Percentiles rank a stretch among this genome's conserved stretches.
Evolutionary conservation across 805 yeast genomes (phyloP).

Genomic region (Schizosaccharomyces lindneri): DNA sequence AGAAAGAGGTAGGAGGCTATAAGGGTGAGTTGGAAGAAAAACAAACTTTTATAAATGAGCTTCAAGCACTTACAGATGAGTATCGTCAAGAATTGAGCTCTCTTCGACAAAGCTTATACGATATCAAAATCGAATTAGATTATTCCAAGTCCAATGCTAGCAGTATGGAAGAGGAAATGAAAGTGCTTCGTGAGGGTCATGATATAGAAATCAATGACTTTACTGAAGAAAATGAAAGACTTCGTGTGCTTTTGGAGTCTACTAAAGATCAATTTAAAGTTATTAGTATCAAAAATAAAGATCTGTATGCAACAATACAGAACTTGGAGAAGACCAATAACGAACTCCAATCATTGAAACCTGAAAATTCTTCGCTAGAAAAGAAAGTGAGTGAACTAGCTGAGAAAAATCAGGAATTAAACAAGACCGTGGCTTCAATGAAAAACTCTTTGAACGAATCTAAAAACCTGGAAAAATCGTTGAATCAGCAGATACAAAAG

Average conservation of each 20-base stretch:
- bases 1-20: background rate
- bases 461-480: too few species aligned
- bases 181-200: slow-evolving; percentile 4
- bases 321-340: background rate
- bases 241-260: background rate
- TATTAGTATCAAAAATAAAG: background rate
- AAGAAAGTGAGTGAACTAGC: too few species aligned
- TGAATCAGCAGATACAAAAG: too few species aligned
- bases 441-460: too few species aligned
- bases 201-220: slow-evolving; percentile 7
- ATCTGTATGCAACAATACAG: background rate
- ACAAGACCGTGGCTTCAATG: too few species aligned
- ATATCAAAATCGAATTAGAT: background rate
- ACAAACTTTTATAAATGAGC: background rate
- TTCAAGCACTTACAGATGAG: slow-evolving; percentile 17
- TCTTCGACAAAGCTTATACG: background rate
- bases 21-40: background rate
- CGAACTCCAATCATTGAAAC: background rate
- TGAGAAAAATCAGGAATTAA: too few species aligned
- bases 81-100: slow-evolving; percentile 12
- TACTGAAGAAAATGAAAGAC: slow-evolving; percentile 3
- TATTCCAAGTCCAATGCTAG: slow-evolving; percentile 14
- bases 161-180: background rate
- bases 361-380: background rate
- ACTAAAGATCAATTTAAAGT: background rate